phyloP scores from a whole-genome alignment of 305 asterid species.

The Fraxinus sp. region DNA sequence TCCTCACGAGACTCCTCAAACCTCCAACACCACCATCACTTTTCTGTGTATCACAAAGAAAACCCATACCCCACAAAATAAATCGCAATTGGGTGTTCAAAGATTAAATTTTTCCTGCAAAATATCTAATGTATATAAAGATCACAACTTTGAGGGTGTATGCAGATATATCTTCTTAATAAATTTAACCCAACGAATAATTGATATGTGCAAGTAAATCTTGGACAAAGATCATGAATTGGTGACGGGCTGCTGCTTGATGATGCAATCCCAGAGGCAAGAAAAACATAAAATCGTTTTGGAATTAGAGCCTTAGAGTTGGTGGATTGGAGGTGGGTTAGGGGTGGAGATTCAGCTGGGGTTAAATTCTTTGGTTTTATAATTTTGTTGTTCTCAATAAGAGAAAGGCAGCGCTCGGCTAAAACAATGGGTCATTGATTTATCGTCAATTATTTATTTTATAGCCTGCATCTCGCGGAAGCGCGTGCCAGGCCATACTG shows the following conservation, averaged over 20 bases:
- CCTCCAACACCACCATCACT: constrained; percentile 40
- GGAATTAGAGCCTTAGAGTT: constrained; percentile 4
- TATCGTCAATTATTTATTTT: neutral
- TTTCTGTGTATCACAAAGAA: constrained; percentile 38
- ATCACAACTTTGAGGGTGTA: neutral
- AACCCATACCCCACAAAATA: constrained; percentile 45
- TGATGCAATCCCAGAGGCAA: constrained; percentile 28
- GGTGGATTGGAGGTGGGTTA: constrained; percentile 4
- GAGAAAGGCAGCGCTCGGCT: neutral
- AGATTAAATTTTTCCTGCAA: constrained; percentile 22
- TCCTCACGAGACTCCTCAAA: constrained; percentile 67
- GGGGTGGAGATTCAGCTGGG: constrained; percentile 28
- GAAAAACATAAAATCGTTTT: constrained; percentile 18
- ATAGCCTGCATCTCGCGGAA: neutral
- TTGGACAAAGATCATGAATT: constrained; percentile 16
- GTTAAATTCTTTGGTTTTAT: neutral
- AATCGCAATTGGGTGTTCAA: constrained; percentile 21
- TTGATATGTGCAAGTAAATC: constrained; percentile 19
- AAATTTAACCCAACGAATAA: neutral
- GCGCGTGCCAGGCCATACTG: neutral
- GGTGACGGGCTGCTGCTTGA: constrained; percentile 4
- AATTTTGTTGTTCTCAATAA: neutral
- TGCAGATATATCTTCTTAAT: neutral
- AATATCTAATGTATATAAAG: constrained; percentile 5
- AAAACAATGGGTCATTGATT: neutral